Evolutionary conservation across 78 protist genomes (phyloP).

Genomic region (Dictyostelium brefeldianum): DNA sequence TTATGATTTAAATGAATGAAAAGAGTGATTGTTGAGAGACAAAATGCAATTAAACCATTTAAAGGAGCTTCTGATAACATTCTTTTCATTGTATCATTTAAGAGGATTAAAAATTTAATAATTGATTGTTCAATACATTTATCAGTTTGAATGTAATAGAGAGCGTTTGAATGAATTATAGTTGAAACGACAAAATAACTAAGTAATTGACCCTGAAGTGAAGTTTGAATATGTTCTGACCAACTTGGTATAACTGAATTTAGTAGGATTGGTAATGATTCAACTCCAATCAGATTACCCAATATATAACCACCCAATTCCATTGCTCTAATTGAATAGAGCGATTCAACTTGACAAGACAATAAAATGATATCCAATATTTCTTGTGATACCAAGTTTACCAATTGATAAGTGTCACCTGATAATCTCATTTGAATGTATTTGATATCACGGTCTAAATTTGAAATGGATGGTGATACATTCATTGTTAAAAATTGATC

Average conservation of each 20-base stretch:
- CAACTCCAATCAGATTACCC: conserved; percentile 57
- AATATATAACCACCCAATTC: conserved; percentile 70
- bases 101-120: not conserved
- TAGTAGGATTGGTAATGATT: conserved; percentile 53
- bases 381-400: not conserved
- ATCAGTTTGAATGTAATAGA: conserved; percentile 27
- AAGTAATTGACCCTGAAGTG: conserved; percentile 21
- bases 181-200: conserved; percentile 19
- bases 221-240: conserved; percentile 32
- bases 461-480: not conserved
- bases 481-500: not conserved
- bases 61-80: not conserved
- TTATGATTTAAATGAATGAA: conserved; percentile 34
- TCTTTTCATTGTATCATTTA: conserved; percentile 39
- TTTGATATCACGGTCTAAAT: not conserved
- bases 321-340: conserved; percentile 1
- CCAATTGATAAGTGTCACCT: not conserved
- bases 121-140: conserved; percentile 19
- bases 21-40: conserved; percentile 15
- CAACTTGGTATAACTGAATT: conserved; percentile 61
- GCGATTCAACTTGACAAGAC: not conserved
- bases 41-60: conserved; percentile 12
- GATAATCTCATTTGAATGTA: not conserved
- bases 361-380: not conserved
- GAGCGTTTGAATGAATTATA: conserved; percentile 26